phyloP scores from a whole-genome alignment of 2,329 filamentous ascomycete species.

The Colletotrichum sp. region DNA sequence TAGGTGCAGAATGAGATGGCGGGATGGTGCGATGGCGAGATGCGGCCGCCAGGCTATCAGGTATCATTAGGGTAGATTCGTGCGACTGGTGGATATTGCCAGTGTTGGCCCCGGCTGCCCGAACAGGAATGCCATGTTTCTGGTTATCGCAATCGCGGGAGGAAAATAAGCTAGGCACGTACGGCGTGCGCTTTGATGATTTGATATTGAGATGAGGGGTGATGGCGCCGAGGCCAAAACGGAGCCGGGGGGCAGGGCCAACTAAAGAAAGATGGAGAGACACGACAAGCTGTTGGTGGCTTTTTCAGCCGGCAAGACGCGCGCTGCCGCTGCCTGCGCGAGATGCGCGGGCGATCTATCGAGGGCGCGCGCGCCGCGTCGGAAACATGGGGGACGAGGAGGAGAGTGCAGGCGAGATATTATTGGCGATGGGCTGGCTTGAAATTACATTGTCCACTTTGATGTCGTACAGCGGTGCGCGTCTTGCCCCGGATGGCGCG shows the following conservation, averaged over 20 bases:
- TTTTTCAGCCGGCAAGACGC: background rate
- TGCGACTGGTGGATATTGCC: slow-evolving; percentile 19
- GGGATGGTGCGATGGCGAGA: background rate
- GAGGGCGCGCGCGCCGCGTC: background rate
- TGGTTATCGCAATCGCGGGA: background rate
- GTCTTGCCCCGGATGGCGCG: background rate
- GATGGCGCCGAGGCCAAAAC: slow-evolving; percentile 5
- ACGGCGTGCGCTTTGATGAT: background rate
- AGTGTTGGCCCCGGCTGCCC: background rate
- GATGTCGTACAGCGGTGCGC: slow-evolving; percentile 1
- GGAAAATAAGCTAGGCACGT: background rate
- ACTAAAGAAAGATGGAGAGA: background rate
- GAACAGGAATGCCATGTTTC: background rate
- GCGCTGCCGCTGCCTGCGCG: background rate
- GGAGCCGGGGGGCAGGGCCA: background rate
- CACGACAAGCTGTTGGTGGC: background rate
- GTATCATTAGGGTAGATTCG: background rate
- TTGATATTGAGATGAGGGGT: background rate
- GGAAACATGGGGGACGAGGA: background rate
- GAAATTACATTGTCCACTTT: background rate
- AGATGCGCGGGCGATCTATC: slow-evolving; percentile 4
- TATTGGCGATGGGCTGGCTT: background rate
- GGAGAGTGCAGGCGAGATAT: background rate
- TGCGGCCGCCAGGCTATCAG: background rate
- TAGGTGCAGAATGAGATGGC: background rate